These are phyloP conservation scores for Trichoderma erinaceum DNA, from an alignment of 495 filamentous ascomycete genomes.

Conservation along the genomic window DNA sequence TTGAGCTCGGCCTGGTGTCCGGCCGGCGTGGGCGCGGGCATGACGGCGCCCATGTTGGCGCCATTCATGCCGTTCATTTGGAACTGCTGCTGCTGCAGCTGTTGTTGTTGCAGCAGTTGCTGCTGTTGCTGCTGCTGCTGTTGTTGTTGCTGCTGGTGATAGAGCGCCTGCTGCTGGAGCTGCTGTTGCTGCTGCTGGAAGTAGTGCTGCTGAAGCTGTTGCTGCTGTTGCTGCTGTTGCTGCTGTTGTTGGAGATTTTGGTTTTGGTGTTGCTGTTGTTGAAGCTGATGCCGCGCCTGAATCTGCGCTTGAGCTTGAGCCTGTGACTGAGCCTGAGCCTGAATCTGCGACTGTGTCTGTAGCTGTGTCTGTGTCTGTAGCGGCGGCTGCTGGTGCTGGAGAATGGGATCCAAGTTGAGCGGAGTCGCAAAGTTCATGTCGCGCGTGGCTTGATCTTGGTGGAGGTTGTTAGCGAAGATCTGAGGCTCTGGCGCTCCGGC, in stretches of 20 bases:
- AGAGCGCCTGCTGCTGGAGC: not conserved
- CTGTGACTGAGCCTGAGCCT: not conserved
- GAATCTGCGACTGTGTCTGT: constrained; percentile 13
- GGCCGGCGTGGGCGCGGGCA: constrained; percentile 60
- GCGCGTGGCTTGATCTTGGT: constrained; percentile 11
- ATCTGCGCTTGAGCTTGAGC: not conserved
- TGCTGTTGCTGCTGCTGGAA: constrained; percentile 9
- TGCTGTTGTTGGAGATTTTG: not conserved
- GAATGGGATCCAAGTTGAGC: not conserved
- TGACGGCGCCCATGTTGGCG: constrained; percentile 40
- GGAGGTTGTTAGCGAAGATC: constrained; percentile 7
- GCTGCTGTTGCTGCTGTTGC: constrained; percentile 2
- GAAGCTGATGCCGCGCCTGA: not conserved
- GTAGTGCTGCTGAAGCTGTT: not conserved
- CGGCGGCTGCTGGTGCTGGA: not conserved
- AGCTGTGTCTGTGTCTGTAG: constrained; percentile 10
- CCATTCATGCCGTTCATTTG: constrained; percentile 58
- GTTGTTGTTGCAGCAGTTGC: not conserved
- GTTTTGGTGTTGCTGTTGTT: constrained; percentile 9
- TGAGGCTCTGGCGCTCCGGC: constrained; percentile 8
- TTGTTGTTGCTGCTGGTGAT: not conserved
- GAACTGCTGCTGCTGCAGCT: constrained; percentile 21
- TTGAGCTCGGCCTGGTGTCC: constrained; percentile 85
- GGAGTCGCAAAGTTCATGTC: constrained; percentile 9
- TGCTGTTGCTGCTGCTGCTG: constrained; percentile 15